A percentile compares a stretch with the other conserved stretches of the same genome.
Evolutionary conservation across 352 stramenopile genomes (phyloP).

Genomic region (Discostella stelligera): DNA sequence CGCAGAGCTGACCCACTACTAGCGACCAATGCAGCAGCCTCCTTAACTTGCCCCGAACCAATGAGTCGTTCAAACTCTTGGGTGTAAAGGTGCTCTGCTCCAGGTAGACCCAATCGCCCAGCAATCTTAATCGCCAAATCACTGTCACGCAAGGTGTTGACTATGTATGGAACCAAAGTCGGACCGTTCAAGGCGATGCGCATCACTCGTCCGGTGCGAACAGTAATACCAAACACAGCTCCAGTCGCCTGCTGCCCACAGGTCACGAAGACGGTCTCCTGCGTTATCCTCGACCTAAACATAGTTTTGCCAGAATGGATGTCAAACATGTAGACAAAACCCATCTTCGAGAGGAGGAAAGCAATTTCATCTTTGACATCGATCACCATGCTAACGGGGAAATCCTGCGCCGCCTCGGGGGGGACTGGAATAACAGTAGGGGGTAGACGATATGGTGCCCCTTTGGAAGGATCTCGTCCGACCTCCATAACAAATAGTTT

Average conservation of each 20-base stretch:
- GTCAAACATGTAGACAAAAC: conserved; percentile 99
- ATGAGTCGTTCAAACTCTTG: conserved; percentile 98
- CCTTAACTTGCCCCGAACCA: conserved; percentile 86
- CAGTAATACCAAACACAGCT: conserved; percentile 97
- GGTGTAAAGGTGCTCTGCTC: conserved; percentile 97
- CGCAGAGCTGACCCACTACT: conserved; percentile 83
- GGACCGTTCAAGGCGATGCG: conserved; percentile 97
- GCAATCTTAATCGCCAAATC: conserved; percentile 94
- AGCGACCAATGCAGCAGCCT: conserved; percentile 85
- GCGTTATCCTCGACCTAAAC: conserved; percentile 95
- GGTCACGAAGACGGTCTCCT: conserved; percentile 97
- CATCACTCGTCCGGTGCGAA: conserved; percentile 93
- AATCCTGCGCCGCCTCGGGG: conserved; percentile 94
- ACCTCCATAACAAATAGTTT: conserved; percentile 99
- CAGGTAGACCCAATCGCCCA: conserved; percentile 94
- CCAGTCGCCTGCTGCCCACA: conserved; percentile 87
- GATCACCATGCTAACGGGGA: conserved; percentile 96
- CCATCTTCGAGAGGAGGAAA: conserved; percentile 99
- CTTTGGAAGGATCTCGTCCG: conserved; percentile 93
- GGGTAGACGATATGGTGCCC: conserved; percentile 92
- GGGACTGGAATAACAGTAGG: conserved; percentile 94
- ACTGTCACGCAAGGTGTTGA: conserved; percentile 96
- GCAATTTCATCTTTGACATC: conserved; percentile 89
- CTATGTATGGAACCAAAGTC: conserved; percentile 97
- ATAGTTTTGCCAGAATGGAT: conserved; percentile 97